phyloP scores from a whole-genome alignment of 2,329 filamentous ascomycete genomes.

The Emericellopsis cladophorae region DNA sequence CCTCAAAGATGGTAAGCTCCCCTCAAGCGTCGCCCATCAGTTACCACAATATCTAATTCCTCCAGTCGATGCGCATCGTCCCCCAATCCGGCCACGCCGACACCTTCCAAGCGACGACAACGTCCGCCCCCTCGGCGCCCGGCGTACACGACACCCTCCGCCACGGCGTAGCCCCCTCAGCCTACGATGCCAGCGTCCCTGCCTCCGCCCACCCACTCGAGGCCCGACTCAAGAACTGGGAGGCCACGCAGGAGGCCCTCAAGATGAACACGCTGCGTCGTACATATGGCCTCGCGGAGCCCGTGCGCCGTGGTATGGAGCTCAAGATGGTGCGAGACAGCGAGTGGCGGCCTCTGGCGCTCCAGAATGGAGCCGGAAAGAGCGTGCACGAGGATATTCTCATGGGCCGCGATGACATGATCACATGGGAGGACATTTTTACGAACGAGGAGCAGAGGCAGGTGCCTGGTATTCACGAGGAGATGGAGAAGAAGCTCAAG shows the following conservation, averaged over 20 bases:
- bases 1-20: conserved; percentile 35
- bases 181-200: conserved; percentile 34
- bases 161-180: conserved; percentile 59
- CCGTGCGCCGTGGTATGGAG: conserved; percentile 88
- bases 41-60: conserved; percentile 7
- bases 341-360: conserved; percentile 63
- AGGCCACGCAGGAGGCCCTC: conserved; percentile 71
- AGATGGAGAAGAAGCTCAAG: conserved; percentile 87
- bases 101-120: conserved; percentile 47
- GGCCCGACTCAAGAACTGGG: conserved; percentile 79
- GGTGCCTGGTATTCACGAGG: conserved; percentile 66
- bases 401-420: conserved; percentile 60
- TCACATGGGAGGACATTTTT: conserved; percentile 92
- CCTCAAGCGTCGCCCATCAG: conserved; percentile 1
- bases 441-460: conserved; percentile 63
- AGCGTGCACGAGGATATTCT: conserved; percentile 86
- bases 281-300: conserved; percentile 85
- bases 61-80: conserved; percentile 78
- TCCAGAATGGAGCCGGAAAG: conserved; percentile 30
- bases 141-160: conserved; percentile 91
- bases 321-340: conserved; percentile 73
- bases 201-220: conserved; percentile 74
- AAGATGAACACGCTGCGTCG: conserved; percentile 84
- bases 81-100: conserved; percentile 58
- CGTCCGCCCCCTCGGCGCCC: conserved; percentile 77